phyloP scores from a whole-genome alignment of 805 yeast genomes.

The Candida tallmaniae region DNA sequence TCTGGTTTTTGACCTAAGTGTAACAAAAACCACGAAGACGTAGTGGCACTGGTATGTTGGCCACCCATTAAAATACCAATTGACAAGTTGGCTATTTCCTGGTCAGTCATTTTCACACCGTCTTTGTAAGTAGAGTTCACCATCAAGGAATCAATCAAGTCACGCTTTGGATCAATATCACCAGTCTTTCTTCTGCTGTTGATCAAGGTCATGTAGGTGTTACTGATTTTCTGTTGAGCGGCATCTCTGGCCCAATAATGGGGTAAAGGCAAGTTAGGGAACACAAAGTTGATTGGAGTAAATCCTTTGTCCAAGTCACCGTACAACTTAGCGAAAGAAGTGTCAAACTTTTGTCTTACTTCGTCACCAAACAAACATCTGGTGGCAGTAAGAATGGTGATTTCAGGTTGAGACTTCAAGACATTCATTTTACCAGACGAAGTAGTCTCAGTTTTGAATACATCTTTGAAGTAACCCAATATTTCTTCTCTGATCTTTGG shows the following conservation, averaged over 20 bases:
- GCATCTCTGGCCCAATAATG: constrained; percentile 78
- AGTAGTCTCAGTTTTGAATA: constrained; percentile 44
- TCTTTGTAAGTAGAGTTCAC: constrained; percentile 82
- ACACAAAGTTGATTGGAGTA: constrained; percentile 92
- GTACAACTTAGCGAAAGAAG: constrained; percentile 79
- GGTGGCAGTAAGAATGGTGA: constrained; percentile 95
- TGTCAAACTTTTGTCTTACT: constrained; percentile 76
- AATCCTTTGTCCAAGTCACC: constrained; percentile 95
- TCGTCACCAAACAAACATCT: constrained; percentile 89
- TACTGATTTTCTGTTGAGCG: constrained; percentile 80
- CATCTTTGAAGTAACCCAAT: constrained; percentile 53
- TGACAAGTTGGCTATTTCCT: constrained; percentile 86
- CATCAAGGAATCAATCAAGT: constrained; percentile 85
- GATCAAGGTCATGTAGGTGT: constrained; percentile 78
- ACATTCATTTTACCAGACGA: constrained; percentile 55
- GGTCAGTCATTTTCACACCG: constrained; percentile 91
- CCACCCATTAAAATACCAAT: constrained; percentile 98
- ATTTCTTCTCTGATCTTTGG: constrained; percentile 85
- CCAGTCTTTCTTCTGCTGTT: constrained; percentile 66
- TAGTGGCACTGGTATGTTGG: constrained; percentile 95
- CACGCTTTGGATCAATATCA: constrained; percentile 74
- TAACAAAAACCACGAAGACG: constrained; percentile 90
- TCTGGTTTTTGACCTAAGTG: constrained; percentile 88
- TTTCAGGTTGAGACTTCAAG: constrained; percentile 84
- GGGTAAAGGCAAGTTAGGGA: constrained; percentile 89